Conservation (phyloP, 1,139 yeast genomes). For the Candida sojae region DNA sequence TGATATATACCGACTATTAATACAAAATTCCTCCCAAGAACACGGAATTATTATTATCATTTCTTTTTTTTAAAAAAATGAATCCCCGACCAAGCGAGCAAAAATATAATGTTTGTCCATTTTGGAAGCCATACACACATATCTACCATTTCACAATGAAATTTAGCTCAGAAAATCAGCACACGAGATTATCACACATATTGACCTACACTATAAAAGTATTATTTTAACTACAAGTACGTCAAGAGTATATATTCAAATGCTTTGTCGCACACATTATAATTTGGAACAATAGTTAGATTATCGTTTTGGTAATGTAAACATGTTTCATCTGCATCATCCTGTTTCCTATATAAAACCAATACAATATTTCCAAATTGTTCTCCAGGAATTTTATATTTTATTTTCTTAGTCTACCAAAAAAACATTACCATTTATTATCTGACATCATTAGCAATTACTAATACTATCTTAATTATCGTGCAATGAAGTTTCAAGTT, state of each 20-base stretch:
- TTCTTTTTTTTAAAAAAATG: too few relatives aligned
- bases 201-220: too few relatives aligned
- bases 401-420: not conserved
- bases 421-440: too few relatives aligned
- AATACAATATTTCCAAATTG: not conserved
- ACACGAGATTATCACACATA: too few relatives aligned
- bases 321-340: not conserved
- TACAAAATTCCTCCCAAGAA: not conserved
- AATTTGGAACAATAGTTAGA: not conserved
- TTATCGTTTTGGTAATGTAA: too few relatives aligned
- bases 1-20: too few relatives aligned
- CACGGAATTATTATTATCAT: too few relatives aligned
- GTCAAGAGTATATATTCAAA: too few relatives aligned
- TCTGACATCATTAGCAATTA: not conserved
- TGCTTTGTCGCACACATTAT: not conserved
- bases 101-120: not conserved
- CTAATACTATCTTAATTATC: not conserved
- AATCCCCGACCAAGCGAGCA: too few relatives aligned
- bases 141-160: not conserved
- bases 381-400: not conserved
- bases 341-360: not conserved
- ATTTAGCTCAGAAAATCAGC: too few relatives aligned
- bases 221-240: too few relatives aligned
- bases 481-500: conserved; percentile 1
- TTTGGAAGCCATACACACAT: not conserved